Percentiles rank a stretch among this genome's conserved stretches.
These are phyloP conservation scores for Acanthamoeba polyphaga DNA, from an alignment of 208 protist genomes.

Conservation along the genomic window DNA sequence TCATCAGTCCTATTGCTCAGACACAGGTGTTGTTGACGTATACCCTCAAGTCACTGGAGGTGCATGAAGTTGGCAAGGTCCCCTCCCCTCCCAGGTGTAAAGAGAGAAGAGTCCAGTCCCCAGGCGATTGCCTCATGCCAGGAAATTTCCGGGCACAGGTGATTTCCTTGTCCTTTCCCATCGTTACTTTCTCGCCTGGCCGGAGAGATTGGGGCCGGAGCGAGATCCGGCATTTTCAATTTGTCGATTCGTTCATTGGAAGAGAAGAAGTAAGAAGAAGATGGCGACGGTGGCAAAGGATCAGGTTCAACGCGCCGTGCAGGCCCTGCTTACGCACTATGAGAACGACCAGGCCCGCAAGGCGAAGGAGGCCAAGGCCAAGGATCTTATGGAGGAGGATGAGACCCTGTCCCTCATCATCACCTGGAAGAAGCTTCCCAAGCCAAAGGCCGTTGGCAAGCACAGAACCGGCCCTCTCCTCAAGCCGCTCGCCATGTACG, in stretches of 20 bases:
- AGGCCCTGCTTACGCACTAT: conserved; percentile 3
- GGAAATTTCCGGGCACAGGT: background rate
- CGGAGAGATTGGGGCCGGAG: background rate
- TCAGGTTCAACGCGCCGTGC: conserved; percentile 1
- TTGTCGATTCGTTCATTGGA: background rate
- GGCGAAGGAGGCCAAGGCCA: background rate
- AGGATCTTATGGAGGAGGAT: background rate
- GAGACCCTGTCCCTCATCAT: conserved; percentile 41
- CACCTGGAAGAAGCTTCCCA: background rate
- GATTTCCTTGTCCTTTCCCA: background rate
- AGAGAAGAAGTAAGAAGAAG: background rate
- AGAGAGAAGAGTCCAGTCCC: no score
- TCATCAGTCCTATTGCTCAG: no score
- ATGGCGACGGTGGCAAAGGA: background rate
- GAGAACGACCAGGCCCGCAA: background rate
- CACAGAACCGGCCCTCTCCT: background rate
- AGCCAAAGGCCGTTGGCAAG: conserved; percentile 3
- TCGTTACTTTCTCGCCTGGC: background rate
- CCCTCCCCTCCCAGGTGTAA: no score
- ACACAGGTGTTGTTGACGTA: no score
- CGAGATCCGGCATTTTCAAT: background rate
- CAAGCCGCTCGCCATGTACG: conserved; percentile 24
- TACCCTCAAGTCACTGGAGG: no score
- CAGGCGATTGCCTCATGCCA: background rate
- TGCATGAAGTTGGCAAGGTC: no score